A percentile compares a stretch with the other conserved stretches of the same genome.
Conservation (phyloP, 2,329 filamentous ascomycete species). For the Talaromyces sp. region DNA sequence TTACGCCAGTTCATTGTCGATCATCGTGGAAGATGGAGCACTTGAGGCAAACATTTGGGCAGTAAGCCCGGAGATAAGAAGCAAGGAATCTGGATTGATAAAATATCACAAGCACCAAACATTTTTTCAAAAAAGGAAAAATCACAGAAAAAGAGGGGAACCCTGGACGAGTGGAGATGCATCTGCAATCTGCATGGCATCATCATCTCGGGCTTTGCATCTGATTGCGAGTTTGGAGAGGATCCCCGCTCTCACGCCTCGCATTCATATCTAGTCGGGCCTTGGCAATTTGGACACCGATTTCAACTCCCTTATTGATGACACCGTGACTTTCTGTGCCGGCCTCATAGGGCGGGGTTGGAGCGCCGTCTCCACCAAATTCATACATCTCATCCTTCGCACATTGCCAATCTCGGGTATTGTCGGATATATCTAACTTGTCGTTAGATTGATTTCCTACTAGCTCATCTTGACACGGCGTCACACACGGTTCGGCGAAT, state of each 20-base stretch:
- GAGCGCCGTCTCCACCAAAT: neutral
- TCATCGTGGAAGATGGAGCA: neutral
- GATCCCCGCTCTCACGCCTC: neutral
- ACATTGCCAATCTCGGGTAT: neutral
- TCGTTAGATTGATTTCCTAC: neutral
- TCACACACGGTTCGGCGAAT: neutral
- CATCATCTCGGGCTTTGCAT: conserved; percentile 1
- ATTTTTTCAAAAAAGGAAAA: neutral
- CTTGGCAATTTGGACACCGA: neutral
- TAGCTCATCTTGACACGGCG: neutral
- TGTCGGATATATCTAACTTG: neutral
- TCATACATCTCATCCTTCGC: neutral
- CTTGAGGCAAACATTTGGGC: neutral
- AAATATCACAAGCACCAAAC: neutral
- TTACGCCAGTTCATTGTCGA: neutral
- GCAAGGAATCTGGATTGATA: neutral
- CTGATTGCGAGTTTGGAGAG: neutral
- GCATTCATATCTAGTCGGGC: neutral
- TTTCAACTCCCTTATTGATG: neutral
- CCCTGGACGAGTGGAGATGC: neutral
- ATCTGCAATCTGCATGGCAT: neutral
- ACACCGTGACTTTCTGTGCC: neutral
- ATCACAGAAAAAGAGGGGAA: neutral
- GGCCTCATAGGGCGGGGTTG: neutral
- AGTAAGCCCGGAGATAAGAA: neutral